These are phyloP conservation scores for Phytophthora sp. DNA, from an alignment of 352 stramenopile genomes.

Conservation along the genomic window DNA sequence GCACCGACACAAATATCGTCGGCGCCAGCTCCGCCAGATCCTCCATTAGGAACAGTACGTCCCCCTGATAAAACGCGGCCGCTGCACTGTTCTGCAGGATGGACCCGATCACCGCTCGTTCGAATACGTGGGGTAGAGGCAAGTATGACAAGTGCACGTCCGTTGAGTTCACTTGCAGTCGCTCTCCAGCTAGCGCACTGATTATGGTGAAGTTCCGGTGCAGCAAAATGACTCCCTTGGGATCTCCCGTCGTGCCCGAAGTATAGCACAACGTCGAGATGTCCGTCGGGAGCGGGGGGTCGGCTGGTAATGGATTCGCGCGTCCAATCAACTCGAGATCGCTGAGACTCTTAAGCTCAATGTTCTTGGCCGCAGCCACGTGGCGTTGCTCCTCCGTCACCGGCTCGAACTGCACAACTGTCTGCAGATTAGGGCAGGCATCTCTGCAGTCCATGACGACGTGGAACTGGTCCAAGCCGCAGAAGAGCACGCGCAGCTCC, in stretches of 20 bases:
- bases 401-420: slow-evolving; percentile 60
- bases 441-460: slow-evolving; percentile 64
- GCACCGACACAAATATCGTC: slow-evolving; percentile 94
- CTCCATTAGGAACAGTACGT: slow-evolving; percentile 92
- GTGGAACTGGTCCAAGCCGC: slow-evolving; percentile 59
- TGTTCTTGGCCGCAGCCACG: slow-evolving; percentile 15
- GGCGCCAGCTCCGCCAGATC: slow-evolving; percentile 93
- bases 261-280: slow-evolving; percentile 96
- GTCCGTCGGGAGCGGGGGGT: slow-evolving; percentile 71
- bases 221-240: slow-evolving; percentile 95
- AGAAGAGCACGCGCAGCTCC: slow-evolving; percentile 63
- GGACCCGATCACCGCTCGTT: slow-evolving; percentile 89
- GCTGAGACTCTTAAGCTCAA: slow-evolving; percentile 49
- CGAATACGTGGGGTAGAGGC: slow-evolving; percentile 97
- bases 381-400: slow-evolving; percentile 21
- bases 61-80: slow-evolving; percentile 82
- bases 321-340: slow-evolving; percentile 51
- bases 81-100: slow-evolving; percentile 86
- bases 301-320: slow-evolving; percentile 46
- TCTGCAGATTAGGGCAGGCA: slow-evolving; percentile 47
- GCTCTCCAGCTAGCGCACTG: slow-evolving; percentile 34
- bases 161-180: slow-evolving; percentile 36
- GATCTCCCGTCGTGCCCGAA: slow-evolving; percentile 95
- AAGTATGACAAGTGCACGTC: slow-evolving; percentile 97
- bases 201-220: slow-evolving; percentile 79